Evolutionary conservation across 106 monocot species (phyloP).

Genomic region (Apostasia shenzhenica): DNA sequence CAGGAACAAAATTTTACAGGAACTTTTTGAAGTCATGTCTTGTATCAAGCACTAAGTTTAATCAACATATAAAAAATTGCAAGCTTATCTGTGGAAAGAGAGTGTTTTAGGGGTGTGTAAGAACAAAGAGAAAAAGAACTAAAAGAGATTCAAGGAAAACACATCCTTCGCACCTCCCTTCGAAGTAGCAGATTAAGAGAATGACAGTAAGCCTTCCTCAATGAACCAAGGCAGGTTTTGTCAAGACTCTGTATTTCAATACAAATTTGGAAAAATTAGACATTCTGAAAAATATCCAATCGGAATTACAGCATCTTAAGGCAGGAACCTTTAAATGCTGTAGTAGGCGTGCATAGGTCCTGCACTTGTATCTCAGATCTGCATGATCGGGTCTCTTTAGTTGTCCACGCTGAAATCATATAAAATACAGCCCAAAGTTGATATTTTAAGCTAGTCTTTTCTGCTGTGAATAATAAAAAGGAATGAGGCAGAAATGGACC

Average conservation of each 20-base stretch:
- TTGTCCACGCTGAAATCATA: conserved; percentile 66
- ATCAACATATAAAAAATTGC: no score
- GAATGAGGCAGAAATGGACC: conserved; percentile 28
- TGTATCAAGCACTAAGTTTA: not conserved
- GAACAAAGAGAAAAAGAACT: not conserved
- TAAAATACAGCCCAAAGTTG: conserved; percentile 9
- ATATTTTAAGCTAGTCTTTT: not conserved
- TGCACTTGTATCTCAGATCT: conserved; percentile 92
- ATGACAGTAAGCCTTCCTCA: conserved; percentile 96
- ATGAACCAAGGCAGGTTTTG: conserved; percentile 79
- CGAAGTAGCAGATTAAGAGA: conserved; percentile 93
- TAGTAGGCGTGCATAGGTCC: conserved; percentile 95
- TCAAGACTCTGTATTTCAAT: conserved; percentile 74
- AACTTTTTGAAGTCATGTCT: not conserved
- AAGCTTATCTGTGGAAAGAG: no score
- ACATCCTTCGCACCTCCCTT: conserved; percentile 61
- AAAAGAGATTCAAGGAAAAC: not conserved
- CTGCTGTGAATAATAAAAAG: not conserved
- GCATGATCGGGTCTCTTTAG: conserved; percentile 99
- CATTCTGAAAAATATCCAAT: not conserved
- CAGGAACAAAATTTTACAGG: no score
- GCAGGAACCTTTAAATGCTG: conserved; percentile 87
- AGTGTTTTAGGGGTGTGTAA: no score
- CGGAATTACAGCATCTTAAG: not conserved
- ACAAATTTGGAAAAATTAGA: not conserved